These are phyloP conservation scores for Sesbania bispinosa DNA, from an alignment of 306 rosid genomes.

Conservation along the genomic window DNA sequence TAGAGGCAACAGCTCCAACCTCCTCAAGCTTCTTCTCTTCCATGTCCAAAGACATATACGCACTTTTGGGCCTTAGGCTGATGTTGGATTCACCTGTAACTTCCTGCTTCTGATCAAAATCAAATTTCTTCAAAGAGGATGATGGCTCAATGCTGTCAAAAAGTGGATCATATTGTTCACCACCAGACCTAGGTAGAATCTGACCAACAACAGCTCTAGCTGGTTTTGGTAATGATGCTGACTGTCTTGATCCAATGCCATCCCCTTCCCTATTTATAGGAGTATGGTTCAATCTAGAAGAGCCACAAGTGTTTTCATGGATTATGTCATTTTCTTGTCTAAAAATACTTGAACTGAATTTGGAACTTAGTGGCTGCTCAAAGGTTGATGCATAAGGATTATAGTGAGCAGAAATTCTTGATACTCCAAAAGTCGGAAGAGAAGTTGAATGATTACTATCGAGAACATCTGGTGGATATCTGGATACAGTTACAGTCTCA, in stretches of 20 bases:
- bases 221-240: slow-evolving; percentile 54
- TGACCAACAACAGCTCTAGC: slow-evolving; percentile 47
- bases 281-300: slow-evolving; percentile 37
- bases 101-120: slow-evolving; percentile 52
- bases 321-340: slow-evolving; percentile 49
- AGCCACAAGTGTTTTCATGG: slow-evolving; percentile 37
- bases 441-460: slow-evolving; percentile 46
- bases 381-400: slow-evolving; percentile 90
- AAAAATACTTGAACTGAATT: slow-evolving; percentile 51
- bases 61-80: slow-evolving; percentile 48
- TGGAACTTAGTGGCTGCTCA: slow-evolving; percentile 76
- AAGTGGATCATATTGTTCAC: slow-evolving; percentile 87
- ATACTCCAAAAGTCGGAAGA: slow-evolving; percentile 51
- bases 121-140: slow-evolving; percentile 43
- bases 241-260: slow-evolving; percentile 53
- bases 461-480: slow-evolving; percentile 46
- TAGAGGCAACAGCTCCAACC: slow-evolving; percentile 65
- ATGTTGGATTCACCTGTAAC: slow-evolving; percentile 52
- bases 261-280: slow-evolving; percentile 41
- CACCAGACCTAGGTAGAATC: slow-evolving; percentile 47
- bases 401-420: slow-evolving; percentile 58
- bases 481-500: slow-evolving; percentile 45
- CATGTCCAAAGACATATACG: slow-evolving; percentile 46
- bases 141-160: slow-evolving; percentile 85
- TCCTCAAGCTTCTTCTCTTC: slow-evolving; percentile 60